Evolutionary conservation across 2,329 filamentous ascomycete genomes (phyloP).

Genomic region (Calonectria leucothoes): DNA sequence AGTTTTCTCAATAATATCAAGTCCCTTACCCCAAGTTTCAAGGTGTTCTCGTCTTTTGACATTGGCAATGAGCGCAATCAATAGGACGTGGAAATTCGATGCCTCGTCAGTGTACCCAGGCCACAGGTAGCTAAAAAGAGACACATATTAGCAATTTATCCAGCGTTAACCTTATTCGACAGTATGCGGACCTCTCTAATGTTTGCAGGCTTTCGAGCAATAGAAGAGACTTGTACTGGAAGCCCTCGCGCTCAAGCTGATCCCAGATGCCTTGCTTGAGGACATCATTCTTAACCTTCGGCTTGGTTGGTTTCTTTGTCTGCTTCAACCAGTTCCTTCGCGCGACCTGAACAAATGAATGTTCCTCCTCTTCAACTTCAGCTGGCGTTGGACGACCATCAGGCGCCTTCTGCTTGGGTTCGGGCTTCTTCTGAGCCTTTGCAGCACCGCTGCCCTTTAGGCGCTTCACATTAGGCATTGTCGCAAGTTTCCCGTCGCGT

Average conservation of each 20-base stretch:
- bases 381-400: constrained; percentile 66
- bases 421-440: constrained; percentile 47
- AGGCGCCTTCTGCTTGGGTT: constrained; percentile 52
- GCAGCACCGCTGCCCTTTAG: constrained; percentile 64
- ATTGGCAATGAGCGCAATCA: constrained; percentile 87
- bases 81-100: constrained; percentile 90
- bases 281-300: constrained; percentile 84
- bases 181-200: constrained; percentile 74
- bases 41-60: constrained; percentile 89
- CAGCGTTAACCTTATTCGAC: constrained; percentile 15
- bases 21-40: constrained; percentile 80
- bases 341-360: constrained; percentile 80
- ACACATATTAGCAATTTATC: constrained; percentile 37
- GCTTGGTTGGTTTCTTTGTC: constrained; percentile 69
- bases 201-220: constrained; percentile 91
- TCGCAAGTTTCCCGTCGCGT: constrained; percentile 34
- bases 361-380: constrained; percentile 78
- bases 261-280: constrained; percentile 93
- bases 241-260: constrained; percentile 82
- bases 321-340: constrained; percentile 85
- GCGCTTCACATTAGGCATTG: constrained; percentile 71
- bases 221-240: constrained; percentile 81
- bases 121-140: constrained; percentile 82
- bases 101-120: constrained; percentile 89
- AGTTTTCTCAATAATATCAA: not conserved